Conservation (phyloP, 208 protist species). For the Leishmania arabica region DNA sequence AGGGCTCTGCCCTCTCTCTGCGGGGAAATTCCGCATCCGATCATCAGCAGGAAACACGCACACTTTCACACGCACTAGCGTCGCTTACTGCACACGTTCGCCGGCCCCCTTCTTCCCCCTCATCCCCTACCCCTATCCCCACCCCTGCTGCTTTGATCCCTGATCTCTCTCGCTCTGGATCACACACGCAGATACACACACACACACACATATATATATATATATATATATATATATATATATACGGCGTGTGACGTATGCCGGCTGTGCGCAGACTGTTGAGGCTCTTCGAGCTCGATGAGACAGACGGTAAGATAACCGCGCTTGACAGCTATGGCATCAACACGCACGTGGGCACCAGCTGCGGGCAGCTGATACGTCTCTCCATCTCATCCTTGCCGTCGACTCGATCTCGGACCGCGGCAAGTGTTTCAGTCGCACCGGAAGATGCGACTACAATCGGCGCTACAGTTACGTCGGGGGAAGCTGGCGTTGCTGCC, state of each 20-base stretch:
- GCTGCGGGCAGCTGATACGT: conserved; percentile 53
- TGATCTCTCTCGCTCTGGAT: neutral
- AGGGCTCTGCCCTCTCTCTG: neutral
- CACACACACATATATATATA: too few relatives aligned
- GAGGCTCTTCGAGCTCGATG: conserved; percentile 59
- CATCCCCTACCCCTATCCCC: neutral
- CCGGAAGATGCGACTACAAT: neutral
- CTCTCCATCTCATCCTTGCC: conserved; percentile 24
- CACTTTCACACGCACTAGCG: neutral
- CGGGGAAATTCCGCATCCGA: neutral
- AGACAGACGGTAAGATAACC: conserved; percentile 56
- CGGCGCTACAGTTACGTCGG: neutral
- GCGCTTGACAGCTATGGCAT: conserved; percentile 64
- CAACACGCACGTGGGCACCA: conserved; percentile 70
- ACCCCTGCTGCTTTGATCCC: neutral
- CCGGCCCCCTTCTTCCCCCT: neutral
- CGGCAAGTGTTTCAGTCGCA: neutral
- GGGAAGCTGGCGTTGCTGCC: neutral
- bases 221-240: neutral
- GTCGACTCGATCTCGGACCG: neutral
- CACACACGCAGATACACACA: neutral
- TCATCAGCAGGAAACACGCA: neutral
- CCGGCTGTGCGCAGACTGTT: conserved; percentile 49
- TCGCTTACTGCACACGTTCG: neutral
- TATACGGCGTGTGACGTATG: conserved; percentile 34